Percentiles rank a stretch among this genome's conserved stretches.
phyloP scores from a whole-genome alignment of 2,329 filamentous ascomycete species.

The Fusarium poae region DNA sequence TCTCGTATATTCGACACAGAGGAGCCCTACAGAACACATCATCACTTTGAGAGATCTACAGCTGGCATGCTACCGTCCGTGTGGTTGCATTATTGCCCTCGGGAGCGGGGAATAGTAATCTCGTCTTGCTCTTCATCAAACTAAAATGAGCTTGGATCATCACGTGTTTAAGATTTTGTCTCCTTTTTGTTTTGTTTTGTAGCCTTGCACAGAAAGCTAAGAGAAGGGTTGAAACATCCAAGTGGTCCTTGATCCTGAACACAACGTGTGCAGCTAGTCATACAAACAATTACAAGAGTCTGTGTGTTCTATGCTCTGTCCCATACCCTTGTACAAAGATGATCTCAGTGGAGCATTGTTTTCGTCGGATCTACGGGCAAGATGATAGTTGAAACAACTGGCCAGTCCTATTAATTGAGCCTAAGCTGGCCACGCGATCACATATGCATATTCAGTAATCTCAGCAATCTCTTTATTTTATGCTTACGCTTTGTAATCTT shows the following conservation, averaged over 20 bases:
- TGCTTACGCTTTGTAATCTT: background rate
- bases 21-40: background rate
- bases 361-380: background rate
- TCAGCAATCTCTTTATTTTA: background rate
- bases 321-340: background rate
- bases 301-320: background rate
- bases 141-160: background rate
- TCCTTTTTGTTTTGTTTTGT: background rate
- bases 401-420: background rate
- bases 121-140: background rate
- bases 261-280: background rate
- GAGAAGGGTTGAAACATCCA: background rate
- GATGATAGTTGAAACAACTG: constrained; percentile 1
- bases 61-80: background rate
- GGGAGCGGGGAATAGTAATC: background rate
- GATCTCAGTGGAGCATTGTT: background rate
- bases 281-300: background rate
- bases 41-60: background rate
- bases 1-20: too few species aligned
- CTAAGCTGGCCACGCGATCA: background rate
- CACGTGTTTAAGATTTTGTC: background rate
- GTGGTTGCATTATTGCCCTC: background rate
- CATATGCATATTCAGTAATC: background rate
- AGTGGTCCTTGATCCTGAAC: too few species aligned
- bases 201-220: background rate